A percentile compares a stretch with the other conserved stretches of the same genome.
Evolutionary conservation across 1,284 basidiomycete species (phyloP).

Genomic region (Ustilago curta): DNA sequence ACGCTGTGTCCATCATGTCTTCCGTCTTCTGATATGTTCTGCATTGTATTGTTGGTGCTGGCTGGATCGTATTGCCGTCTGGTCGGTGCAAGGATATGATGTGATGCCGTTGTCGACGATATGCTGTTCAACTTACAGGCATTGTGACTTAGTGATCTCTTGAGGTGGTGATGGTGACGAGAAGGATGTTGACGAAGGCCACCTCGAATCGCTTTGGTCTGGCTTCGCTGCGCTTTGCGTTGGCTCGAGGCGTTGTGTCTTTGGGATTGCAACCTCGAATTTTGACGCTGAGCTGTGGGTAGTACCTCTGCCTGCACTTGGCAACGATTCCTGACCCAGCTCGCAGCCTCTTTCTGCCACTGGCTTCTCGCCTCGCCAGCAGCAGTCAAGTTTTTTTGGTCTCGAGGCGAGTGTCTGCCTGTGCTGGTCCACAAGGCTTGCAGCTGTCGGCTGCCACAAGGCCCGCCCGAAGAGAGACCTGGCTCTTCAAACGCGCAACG

Average conservation of each 20-base stretch:
- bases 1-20: neutral
- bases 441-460: too few relatives aligned
- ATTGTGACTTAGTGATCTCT: slow-evolving; percentile 56
- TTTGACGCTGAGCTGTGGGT: neutral
- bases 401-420: too few relatives aligned
- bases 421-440: too few relatives aligned
- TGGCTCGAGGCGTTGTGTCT: slow-evolving; percentile 4
- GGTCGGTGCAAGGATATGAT: slow-evolving; percentile 27
- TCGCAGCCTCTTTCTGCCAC: neutral
- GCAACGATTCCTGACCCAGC: neutral
- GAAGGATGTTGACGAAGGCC: slow-evolving; percentile 35
- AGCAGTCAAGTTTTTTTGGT: too few relatives aligned
- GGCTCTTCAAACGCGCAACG: too few relatives aligned
- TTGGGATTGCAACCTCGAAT: neutral
- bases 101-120: slow-evolving; percentile 23
- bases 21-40: neutral
- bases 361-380: neutral
- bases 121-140: slow-evolving; percentile 46
- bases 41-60: slow-evolving; percentile 2
- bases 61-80: neutral
- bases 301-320: neutral
- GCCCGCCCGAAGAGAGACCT: too few relatives aligned
- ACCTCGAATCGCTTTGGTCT: slow-evolving; percentile 47
- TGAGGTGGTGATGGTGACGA: slow-evolving; percentile 55
- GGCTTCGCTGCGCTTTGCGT: slow-evolving; percentile 3